Base-by-base conservation (phyloP, 2,329 filamentous ascomycete genomes). In the Akanthomyces dipterigenus region DNA sequence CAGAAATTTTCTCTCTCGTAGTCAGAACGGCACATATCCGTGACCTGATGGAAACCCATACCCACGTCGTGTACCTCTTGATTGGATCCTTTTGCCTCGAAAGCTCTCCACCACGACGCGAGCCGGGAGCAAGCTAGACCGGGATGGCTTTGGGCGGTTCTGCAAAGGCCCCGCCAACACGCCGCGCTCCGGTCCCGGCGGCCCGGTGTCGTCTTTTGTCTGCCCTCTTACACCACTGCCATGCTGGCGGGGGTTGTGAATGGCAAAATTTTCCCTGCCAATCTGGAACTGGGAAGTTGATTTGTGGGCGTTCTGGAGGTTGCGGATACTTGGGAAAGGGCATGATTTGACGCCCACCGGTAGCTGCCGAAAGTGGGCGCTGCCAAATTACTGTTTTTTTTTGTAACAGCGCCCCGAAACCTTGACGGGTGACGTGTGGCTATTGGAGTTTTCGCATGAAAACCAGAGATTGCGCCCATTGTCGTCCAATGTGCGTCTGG, bases 121-220 rank as follows among this genome's bases (percentile, higher is more conserved):
- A 34, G 8, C 7, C 43, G 31, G 55, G 49, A 49, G 34, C 55
- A 49, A 50, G 45, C 55, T 42, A 58, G 34, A 31, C 45, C 34
- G 45, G 55, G 54, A 40, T 38, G 50, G 31, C 28, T 20, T 34
- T 38, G 36, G 9, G 20, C 42, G 51, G 51, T 22, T 28, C 51
- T 36, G 36, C 26, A 55, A 28, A 42, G 11, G 36, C 54, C 28
- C 54, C 42, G 28, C 55, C 45, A 9, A 18, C 6, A 34, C 24
- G 43, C 55, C 55, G 45, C 36, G 43, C 55, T 58, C 55, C 55
- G 45, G 55, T 58, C 55, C 55, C 55, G 55, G 55, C 55, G 43
- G 31, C 54, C 54, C 28, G 54, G 42, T 46, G 34, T 48, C 42
- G 54, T 56, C 53, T 55, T 45, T 8, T 16, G 5, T 18, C 24